These are phyloP conservation scores for Microdochium nivale DNA, from an alignment of 2,329 filamentous ascomycete species.

Conservation along the genomic window DNA sequence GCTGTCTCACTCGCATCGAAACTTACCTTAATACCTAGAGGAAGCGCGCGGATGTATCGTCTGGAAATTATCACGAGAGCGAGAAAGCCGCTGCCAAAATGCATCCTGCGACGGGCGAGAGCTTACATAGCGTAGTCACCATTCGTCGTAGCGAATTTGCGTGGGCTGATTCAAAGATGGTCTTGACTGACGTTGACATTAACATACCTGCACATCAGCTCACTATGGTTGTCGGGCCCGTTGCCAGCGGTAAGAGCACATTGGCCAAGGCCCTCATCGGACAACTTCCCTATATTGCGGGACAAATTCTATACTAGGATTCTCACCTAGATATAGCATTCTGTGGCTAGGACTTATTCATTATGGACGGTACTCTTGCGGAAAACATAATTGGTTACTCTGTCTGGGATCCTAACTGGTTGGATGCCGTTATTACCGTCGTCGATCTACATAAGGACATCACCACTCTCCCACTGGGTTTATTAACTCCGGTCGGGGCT, in stretches of 20 bases:
- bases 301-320: neutral
- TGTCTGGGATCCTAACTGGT: neutral
- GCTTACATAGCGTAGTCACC: neutral
- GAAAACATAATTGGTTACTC: neutral
- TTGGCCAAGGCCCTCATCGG: neutral
- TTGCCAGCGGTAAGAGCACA: neutral
- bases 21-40: neutral
- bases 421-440: neutral
- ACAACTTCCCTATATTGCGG: neutral
- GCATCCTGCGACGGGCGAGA: neutral
- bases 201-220: neutral
- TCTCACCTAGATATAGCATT: neutral
- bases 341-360: neutral
- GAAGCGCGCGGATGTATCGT: neutral
- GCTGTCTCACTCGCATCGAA: neutral
- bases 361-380: neutral
- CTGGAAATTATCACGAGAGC: neutral
- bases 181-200: neutral
- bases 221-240: neutral
- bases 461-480: neutral
- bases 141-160: neutral
- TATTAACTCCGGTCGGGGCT: neutral
- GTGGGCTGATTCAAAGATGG: neutral
- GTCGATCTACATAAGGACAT: neutral
- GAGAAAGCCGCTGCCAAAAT: neutral